These are phyloP conservation scores for Suillus hirtellus DNA, from an alignment of 768 basidiomycete species.

Conservation along the genomic window DNA sequence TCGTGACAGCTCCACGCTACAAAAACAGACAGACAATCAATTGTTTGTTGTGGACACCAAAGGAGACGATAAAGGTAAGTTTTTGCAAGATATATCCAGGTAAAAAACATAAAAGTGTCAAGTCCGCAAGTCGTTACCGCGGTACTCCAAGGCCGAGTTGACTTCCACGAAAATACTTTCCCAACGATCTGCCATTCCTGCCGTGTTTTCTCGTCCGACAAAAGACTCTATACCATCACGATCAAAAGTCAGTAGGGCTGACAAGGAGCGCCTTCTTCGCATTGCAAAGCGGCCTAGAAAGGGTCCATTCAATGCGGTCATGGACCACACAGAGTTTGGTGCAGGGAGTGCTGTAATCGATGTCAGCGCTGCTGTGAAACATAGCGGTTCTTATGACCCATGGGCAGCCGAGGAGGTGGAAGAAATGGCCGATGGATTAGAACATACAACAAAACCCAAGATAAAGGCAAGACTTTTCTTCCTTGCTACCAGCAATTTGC, in stretches of 20 bases:
- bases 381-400: slow-evolving; percentile 65
- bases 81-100: not conserved
- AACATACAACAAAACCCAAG: slow-evolving; percentile 37
- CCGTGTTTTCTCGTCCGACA: slow-evolving; percentile 61
- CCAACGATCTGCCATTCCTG: slow-evolving; percentile 86
- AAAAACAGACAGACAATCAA: slow-evolving; percentile 68
- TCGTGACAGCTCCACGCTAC: slow-evolving; percentile 52
- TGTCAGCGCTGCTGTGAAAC: slow-evolving; percentile 66
- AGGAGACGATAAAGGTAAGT: slow-evolving; percentile 74
- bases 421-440: slow-evolving; percentile 43
- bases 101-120: not conserved
- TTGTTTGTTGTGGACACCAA: slow-evolving; percentile 79
- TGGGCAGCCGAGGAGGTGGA: slow-evolving; percentile 48
- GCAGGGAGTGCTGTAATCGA: slow-evolving; percentile 66
- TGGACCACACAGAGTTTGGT: slow-evolving; percentile 68
- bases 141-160: slow-evolving; percentile 53
- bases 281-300: slow-evolving; percentile 73
- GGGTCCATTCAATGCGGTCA: slow-evolving; percentile 70
- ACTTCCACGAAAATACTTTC: slow-evolving; percentile 79
- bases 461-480: slow-evolving; percentile 49
- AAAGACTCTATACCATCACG: slow-evolving; percentile 22
- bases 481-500: not conserved
- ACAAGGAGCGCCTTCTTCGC: slow-evolving; percentile 73
- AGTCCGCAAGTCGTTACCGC: slow-evolving; percentile 64
- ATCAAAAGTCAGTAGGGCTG: slow-evolving; percentile 53